Evolutionary conservation across 495 filamentous ascomycete genomes (phyloP), one percentile per base, ranked within the genome.

Genomic region (Arthonia radiata): DNA sequence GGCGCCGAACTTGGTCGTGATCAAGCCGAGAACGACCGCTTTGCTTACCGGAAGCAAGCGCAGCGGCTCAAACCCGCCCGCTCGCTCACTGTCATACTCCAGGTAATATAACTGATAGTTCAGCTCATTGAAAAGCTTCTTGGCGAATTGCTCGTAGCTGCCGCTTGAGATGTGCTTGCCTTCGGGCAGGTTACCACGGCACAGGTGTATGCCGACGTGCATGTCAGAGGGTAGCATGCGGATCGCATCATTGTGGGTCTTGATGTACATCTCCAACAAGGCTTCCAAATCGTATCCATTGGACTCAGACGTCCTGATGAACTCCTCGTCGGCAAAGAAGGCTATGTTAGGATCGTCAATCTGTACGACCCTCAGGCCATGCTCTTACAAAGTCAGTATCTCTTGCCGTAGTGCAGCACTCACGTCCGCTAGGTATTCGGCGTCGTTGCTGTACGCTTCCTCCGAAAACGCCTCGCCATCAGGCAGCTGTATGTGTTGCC

Each of bases 161-260:
- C 47, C 47, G 8, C 39, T 40, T 8, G 37, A 37, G 31, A 51
- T 49, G 39, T 35, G 27, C 36, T 34, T 39, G 26, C 34, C 37
- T 10, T n/a, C 15, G 7, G 35, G 27, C 17, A 31, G 42, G 31
- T 40, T 37, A 29, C 46, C 46, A 27, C 47, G 26, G 32, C 47
- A 51, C 7, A 51, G 38, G 26, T 51, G 47, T 15, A 51, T 39
- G 2, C 47, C 47, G 15, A 51, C 39, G 19, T 45, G 46, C 43
- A 51, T 38, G 29, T 49, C 44, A 0, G 25, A 27, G 1, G 47
- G 46, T 23, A 42, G 30, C 26, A 42, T 39, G 2, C 33, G 35
- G 26, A 51, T 45, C 25, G 46, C 45, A 9, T 41, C 37, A 27
- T 49, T 47, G 31, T 47, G 42, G 22, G 44, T 39, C 30, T 44